Conservation (phyloP, 148 eudicot genomes). For the Vaccinium macrocarpon region DNA sequence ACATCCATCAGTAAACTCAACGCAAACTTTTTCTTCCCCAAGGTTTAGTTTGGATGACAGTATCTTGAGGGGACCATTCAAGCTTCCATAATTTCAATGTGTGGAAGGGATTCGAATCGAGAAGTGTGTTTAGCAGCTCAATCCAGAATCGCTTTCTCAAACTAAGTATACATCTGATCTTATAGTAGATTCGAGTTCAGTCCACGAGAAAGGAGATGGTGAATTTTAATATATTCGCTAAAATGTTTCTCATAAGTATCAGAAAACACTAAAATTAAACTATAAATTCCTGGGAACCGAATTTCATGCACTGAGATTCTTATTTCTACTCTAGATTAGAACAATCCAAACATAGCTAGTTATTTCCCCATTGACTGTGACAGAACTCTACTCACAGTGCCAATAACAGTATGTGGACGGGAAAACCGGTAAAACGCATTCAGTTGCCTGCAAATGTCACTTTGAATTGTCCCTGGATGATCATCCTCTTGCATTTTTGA, state of each 20-base stretch:
- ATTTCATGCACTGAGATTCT: background rate
- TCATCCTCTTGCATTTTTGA: background rate
- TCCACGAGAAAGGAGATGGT: background rate
- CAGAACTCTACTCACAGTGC: slow-evolving; percentile 35
- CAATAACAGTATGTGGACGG: slow-evolving; percentile 50
- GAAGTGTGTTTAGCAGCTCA: background rate
- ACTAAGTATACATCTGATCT: background rate
- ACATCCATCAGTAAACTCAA: background rate
- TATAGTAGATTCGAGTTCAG: background rate
- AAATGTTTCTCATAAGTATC: background rate
- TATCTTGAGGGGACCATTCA: background rate
- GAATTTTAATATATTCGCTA: background rate
- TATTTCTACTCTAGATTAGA: background rate
- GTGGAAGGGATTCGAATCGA: background rate
- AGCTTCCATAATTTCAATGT: background rate
- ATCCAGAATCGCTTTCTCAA: background rate
- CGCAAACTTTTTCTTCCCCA: background rate
- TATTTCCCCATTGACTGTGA: background rate
- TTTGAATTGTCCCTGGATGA: background rate
- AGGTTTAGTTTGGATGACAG: background rate
- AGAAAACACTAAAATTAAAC: background rate
- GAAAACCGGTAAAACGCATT: slow-evolving; percentile 35
- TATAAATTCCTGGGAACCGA: background rate
- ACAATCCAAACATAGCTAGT: background rate
- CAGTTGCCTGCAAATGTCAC: slow-evolving; percentile 15